phyloP scores from a whole-genome alignment of 306 rosid genomes.

The Pachyrhizus erosus region DNA sequence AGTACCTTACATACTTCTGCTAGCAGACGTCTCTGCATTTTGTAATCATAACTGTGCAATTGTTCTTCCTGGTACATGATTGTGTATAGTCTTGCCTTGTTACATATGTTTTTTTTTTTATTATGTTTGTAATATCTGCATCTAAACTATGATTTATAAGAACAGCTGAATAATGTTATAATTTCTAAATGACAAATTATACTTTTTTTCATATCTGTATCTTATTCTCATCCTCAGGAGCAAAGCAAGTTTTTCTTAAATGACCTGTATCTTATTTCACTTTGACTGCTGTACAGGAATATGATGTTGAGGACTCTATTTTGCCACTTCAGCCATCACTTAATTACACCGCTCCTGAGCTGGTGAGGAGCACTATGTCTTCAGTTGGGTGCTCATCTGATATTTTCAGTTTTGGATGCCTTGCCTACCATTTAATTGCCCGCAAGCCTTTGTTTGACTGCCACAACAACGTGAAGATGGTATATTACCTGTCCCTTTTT shows the following conservation, averaged over 20 bases:
- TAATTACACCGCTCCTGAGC: slow-evolving; percentile 95
- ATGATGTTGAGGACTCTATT: slow-evolving; percentile 93
- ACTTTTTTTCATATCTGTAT: slow-evolving; percentile 7
- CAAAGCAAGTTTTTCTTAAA: slow-evolving; percentile 12
- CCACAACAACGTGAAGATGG: slow-evolving; percentile 97
- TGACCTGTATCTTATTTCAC: slow-evolving; percentile 36
- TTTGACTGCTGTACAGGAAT: slow-evolving; percentile 67
- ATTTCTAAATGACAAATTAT: background rate
- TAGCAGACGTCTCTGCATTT: slow-evolving; percentile 10
- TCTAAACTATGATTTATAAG: slow-evolving; percentile 2
- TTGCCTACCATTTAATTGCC: slow-evolving; percentile 90
- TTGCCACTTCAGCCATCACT: slow-evolving; percentile 93
- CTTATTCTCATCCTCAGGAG: slow-evolving; percentile 7
- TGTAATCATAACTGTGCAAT: background rate
- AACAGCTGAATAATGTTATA: background rate
- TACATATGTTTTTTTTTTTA: slow-evolving; percentile 15
- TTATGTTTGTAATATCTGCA: slow-evolving; percentile 22
- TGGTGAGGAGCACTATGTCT: slow-evolving; percentile 70
- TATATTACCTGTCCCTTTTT: slow-evolving; percentile 40
- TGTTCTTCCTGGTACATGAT: slow-evolving; percentile 22
- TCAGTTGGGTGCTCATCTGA: slow-evolving; percentile 76
- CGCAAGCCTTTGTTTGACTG: slow-evolving; percentile 88
- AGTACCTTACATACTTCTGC: slow-evolving; percentile 10
- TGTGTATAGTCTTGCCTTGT: slow-evolving; percentile 7
- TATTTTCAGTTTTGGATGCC: slow-evolving; percentile 96